Conservation (phyloP, 805 yeast species). For the Monosporozyma aerobia region DNA sequence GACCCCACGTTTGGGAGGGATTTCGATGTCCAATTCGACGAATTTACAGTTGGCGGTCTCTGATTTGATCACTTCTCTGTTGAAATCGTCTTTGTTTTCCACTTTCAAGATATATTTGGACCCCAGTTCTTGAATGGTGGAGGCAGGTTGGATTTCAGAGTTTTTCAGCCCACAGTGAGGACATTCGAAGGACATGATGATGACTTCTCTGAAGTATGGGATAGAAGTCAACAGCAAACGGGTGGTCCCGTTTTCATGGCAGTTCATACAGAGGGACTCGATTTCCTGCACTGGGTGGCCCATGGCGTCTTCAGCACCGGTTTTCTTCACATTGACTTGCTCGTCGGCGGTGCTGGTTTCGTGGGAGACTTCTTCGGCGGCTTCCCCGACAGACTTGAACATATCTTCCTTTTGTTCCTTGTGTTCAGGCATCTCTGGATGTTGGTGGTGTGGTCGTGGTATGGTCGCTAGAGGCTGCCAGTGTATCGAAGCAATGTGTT, state of each 20-base stretch:
- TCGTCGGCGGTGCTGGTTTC: conserved; percentile 16
- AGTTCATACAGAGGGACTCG: conserved; percentile 92
- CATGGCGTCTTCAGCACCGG: conserved; percentile 74
- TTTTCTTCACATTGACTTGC: conserved; percentile 42
- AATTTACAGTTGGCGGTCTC: conserved; percentile 78
- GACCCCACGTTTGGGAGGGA: conserved; percentile 92
- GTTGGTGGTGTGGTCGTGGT: background rate
- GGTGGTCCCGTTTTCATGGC: conserved; percentile 79
- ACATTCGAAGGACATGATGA: conserved; percentile 90
- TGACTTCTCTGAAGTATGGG: conserved; percentile 85
- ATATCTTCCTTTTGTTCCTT: conserved; percentile 16
- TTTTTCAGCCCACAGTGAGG: conserved; percentile 90
- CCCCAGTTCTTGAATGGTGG: conserved; percentile 84
- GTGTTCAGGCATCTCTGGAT: background rate
- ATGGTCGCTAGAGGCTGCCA: background rate
- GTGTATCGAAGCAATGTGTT: background rate
- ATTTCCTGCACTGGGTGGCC: conserved; percentile 95
- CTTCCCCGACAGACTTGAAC: conserved; percentile 53
- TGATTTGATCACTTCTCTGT: conserved; percentile 85
- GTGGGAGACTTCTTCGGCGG: conserved; percentile 39
- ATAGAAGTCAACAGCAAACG: conserved; percentile 76
- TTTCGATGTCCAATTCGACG: conserved; percentile 79
- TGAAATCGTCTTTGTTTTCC: conserved; percentile 63
- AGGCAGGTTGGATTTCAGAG: conserved; percentile 94
- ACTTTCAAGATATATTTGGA: conserved; percentile 59